A percentile compares a stretch with the other conserved stretches of the same genome.
Evolutionary conservation across 192 early-diverging fungal species (phyloP).

Genomic region (Backusella parvicylindrica): DNA sequence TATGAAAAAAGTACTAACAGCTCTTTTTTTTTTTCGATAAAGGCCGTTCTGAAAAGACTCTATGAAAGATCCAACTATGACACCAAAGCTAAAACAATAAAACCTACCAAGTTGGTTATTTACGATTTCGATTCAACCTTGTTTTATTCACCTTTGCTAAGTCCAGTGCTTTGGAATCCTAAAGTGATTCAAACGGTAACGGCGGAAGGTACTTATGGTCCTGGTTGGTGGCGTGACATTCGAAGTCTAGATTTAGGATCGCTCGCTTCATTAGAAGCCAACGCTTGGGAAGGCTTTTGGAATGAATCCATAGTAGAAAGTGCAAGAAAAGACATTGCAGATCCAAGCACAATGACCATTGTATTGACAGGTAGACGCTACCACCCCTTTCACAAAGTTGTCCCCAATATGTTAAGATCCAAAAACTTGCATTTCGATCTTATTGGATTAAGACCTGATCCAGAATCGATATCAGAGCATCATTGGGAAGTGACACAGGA

Average conservation of each 20-base stretch:
- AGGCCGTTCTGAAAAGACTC: conserved; percentile 12
- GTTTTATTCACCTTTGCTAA: conserved; percentile 30
- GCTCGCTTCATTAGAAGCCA: conserved; percentile 1
- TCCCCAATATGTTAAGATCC: conserved; percentile 9
- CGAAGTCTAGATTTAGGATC: conserved; percentile 26
- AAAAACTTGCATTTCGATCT: conserved; percentile 26
- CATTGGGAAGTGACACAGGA: neutral
- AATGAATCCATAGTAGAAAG: conserved; percentile 24
- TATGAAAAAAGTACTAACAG: neutral
- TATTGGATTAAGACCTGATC: conserved; percentile 32
- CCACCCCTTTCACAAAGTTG: conserved; percentile 26
- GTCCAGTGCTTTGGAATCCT: conserved; percentile 8
- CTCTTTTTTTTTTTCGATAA: neutral
- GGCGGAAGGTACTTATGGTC: conserved; percentile 18
- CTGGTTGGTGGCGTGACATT: conserved; percentile 33
- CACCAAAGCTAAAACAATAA: neutral
- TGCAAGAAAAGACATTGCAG: conserved; percentile 15
- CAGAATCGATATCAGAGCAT: conserved; percentile 5
- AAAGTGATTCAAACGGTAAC: conserved; percentile 4
- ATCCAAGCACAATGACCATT: conserved; percentile 18
- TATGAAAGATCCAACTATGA: neutral
- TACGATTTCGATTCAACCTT: conserved; percentile 35
- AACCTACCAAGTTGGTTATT: conserved; percentile 20
- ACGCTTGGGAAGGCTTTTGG: conserved; percentile 32
- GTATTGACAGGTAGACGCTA: conserved; percentile 28